phyloP scores from a whole-genome alignment of 2,329 filamentous ascomycete genomes.

The Xylariaceae sp. region DNA sequence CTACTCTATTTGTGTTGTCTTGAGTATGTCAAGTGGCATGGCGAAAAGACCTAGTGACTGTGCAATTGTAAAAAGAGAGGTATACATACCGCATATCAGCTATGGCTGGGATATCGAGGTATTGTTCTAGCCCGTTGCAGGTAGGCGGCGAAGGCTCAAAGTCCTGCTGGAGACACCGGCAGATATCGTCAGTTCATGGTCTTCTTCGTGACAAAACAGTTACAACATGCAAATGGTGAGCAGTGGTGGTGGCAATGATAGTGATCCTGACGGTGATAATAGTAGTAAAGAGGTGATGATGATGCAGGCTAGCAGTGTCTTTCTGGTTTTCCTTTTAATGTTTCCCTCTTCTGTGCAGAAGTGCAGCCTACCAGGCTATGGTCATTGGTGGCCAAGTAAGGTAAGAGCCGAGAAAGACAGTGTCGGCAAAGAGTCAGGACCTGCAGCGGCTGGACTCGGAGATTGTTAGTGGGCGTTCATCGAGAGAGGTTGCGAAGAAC shows the following conservation, averaged over 20 bases:
- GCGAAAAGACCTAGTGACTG: too few species aligned
- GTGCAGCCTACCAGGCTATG: constrained; percentile 38
- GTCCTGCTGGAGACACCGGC: constrained; percentile 52
- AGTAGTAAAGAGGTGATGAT: constrained; percentile 22
- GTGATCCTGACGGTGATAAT: constrained; percentile 26
- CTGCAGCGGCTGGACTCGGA: constrained; percentile 33
- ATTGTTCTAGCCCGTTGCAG: constrained; percentile 55
- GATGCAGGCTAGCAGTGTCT: constrained; percentile 14
- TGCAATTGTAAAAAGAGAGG: constrained; percentile 1
- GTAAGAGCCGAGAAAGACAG: constrained; percentile 31
- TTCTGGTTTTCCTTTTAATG: constrained; percentile 3
- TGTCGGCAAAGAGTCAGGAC: constrained; percentile 27
- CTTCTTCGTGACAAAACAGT: constrained; percentile 24
- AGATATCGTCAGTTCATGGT: constrained; percentile 42
- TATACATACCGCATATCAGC: constrained; percentile 62
- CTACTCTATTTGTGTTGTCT: neutral
- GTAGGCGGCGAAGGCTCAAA: constrained; percentile 60
- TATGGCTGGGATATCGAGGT: constrained; percentile 57
- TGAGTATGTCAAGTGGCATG: neutral
- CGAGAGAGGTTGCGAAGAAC: constrained; percentile 8
- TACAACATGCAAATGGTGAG: constrained; percentile 19
- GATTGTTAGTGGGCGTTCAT: constrained; percentile 33
- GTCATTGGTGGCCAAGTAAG: constrained; percentile 38
- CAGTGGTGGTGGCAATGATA: constrained; percentile 6
- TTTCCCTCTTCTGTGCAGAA: constrained; percentile 25